These are phyloP conservation scores for Panellus pusillus DNA, from an alignment of 768 basidiomycete genomes.

Conservation along the genomic window DNA sequence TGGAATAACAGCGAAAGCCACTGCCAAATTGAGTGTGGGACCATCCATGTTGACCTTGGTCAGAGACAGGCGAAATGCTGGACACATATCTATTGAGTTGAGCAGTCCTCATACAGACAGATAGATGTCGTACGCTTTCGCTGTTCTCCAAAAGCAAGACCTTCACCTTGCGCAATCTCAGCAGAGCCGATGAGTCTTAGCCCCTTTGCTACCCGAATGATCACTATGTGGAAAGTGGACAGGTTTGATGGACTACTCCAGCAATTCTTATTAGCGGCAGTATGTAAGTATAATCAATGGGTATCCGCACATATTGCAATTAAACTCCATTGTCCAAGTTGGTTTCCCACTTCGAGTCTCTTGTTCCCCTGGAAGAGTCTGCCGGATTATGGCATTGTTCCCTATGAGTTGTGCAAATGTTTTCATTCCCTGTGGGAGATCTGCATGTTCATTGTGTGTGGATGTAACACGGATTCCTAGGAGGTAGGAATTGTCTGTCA, in stretches of 20 bases:
- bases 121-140: too few relatives aligned
- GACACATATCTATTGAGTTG: background rate
- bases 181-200: background rate
- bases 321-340: slow-evolving; percentile 2
- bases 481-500: too few relatives aligned
- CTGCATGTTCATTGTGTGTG: background rate
- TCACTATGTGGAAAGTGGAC: too few relatives aligned
- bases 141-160: too few relatives aligned
- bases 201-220: background rate
- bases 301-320: background rate
- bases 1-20: too few relatives aligned
- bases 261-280: background rate
- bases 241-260: background rate
- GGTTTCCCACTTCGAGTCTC: background rate
- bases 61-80: too few relatives aligned
- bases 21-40: too few relatives aligned
- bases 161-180: too few relatives aligned
- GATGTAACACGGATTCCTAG: slow-evolving; percentile 1
- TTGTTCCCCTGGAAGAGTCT: background rate
- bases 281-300: background rate
- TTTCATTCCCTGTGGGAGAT: slow-evolving; percentile 1
- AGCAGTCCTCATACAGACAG: too few relatives aligned
- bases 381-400: too few relatives aligned
- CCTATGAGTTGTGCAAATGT: slow-evolving; percentile 7
- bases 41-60: too few relatives aligned